These are phyloP conservation scores for Coffea eugenioides DNA, from an alignment of 257 asterid genomes.

Conservation along the genomic window DNA sequence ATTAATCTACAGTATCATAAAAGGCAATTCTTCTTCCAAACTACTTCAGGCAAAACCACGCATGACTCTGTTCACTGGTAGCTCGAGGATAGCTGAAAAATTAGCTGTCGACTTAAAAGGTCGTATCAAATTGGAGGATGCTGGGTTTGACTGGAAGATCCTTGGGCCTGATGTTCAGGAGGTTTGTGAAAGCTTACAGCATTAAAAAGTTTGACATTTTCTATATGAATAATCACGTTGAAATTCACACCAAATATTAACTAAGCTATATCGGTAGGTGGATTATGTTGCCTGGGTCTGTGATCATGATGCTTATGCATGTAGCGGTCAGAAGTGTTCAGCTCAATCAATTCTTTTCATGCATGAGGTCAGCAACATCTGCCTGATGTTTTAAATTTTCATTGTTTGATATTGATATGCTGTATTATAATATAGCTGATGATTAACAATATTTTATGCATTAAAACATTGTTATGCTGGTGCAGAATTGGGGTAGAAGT, in stretches of 20 bases:
- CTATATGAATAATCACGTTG: not conserved
- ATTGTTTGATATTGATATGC: not conserved
- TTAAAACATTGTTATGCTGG: not conserved
- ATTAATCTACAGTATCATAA: not conserved
- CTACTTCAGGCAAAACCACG: slow-evolving; percentile 74
- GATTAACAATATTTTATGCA: not conserved
- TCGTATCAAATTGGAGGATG: slow-evolving; percentile 84
- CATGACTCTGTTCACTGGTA: slow-evolving; percentile 97
- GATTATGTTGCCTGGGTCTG: slow-evolving; percentile 96
- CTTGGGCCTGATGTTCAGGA: slow-evolving; percentile 94
- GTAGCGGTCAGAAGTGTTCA: slow-evolving; percentile 97
- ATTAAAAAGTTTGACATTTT: not conserved
- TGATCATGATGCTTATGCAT: slow-evolving; percentile 98
- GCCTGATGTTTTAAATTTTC: not conserved
- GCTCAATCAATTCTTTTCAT: slow-evolving; percentile 86
- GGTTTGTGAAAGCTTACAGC: slow-evolving; percentile 42
- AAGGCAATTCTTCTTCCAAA: slow-evolving; percentile 5
- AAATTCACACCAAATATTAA: not conserved
- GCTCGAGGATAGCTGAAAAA: slow-evolving; percentile 92
- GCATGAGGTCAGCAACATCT: slow-evolving; percentile 58
- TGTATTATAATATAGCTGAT: not conserved
- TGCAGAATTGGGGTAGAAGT: slow-evolving; percentile 81
- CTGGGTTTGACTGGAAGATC: slow-evolving; percentile 98
- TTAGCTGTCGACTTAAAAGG: slow-evolving; percentile 80
- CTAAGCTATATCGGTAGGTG: slow-evolving; percentile 40